A percentile compares a stretch with the other conserved stretches of the same genome.
Evolutionary conservation across 2,329 filamentous ascomycete genomes (phyloP).

Genomic region (Ceratocystis diversiconidia): DNA sequence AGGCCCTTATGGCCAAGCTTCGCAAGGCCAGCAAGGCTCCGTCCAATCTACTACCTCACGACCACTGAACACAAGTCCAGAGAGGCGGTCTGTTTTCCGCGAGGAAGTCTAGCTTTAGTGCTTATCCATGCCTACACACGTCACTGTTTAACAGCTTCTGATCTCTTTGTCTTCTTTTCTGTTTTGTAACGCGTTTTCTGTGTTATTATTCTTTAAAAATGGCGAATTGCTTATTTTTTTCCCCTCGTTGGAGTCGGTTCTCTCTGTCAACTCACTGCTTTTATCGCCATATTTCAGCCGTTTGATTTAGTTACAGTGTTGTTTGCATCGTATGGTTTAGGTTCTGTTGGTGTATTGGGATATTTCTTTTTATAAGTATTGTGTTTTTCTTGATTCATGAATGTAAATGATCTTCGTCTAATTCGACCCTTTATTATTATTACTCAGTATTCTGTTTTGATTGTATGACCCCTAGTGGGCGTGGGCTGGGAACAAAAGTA

Average conservation of each 20-base stretch:
- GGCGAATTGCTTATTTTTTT: not conserved
- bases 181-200: not conserved
- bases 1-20: constrained; percentile 40
- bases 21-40: constrained; percentile 23
- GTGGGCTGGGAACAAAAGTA: not conserved
- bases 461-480: not conserved
- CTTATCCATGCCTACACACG: not conserved
- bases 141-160: not conserved
- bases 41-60: constrained; percentile 21
- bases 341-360: not conserved
- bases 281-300: not conserved
- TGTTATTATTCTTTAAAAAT: not conserved
- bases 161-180: not conserved
- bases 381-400: not conserved
- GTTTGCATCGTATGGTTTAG: not conserved
- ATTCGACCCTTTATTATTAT: not conserved
- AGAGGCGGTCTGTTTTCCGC: constrained; percentile 54
- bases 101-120: constrained; percentile 44
- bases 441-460: not conserved
- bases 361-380: not conserved
- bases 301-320: not conserved
- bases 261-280: not conserved
- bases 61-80: constrained; percentile 42
- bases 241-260: not conserved
- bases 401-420: constrained; percentile 4